A percentile compares a stretch with the other conserved stretches of the same genome.
These are phyloP conservation scores for Laburnicola sp. DNA, from an alignment of 2,329 filamentous ascomycete species.

Conservation along the genomic window DNA sequence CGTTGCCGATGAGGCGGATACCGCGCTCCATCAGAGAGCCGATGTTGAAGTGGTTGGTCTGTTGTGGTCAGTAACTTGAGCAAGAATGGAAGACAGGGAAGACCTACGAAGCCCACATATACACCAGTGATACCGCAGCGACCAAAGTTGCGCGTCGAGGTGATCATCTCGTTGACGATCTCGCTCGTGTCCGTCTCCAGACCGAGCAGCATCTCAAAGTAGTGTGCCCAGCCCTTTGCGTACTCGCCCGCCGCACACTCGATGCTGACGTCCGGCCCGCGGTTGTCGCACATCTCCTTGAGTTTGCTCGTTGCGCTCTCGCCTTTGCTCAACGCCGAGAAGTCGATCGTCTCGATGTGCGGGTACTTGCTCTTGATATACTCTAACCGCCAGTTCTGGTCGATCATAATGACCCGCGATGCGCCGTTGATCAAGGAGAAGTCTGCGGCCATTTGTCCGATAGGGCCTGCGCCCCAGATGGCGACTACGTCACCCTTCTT, in stretches of 20 bases:
- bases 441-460: conserved; percentile 76
- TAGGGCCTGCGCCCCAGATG: conserved; percentile 84
- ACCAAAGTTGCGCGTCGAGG: conserved; percentile 71
- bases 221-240: conserved; percentile 64
- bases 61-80: conserved; percentile 2
- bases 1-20: conserved; percentile 74
- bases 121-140: conserved; percentile 77
- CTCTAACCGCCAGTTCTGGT: conserved; percentile 71
- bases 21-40: conserved; percentile 84
- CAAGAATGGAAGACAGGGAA: not conserved
- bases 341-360: conserved; percentile 71
- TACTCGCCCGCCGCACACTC: conserved; percentile 70
- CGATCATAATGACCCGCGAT: conserved; percentile 75
- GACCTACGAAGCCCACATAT: conserved; percentile 61
- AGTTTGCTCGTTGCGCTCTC: conserved; percentile 70
- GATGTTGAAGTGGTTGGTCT: conserved; percentile 82
- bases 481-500: conserved; percentile 75
- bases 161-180: conserved; percentile 78
- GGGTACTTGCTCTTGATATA: conserved; percentile 67
- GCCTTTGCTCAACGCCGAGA: conserved; percentile 62
- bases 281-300: conserved; percentile 70
- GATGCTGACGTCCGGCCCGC: conserved; percentile 72
- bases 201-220: conserved; percentile 63
- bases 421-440: conserved; percentile 73
- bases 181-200: conserved; percentile 84